These are phyloP conservation scores for Trichomonas tenax DNA, from an alignment of 208 protist genomes.

Conservation along the genomic window DNA sequence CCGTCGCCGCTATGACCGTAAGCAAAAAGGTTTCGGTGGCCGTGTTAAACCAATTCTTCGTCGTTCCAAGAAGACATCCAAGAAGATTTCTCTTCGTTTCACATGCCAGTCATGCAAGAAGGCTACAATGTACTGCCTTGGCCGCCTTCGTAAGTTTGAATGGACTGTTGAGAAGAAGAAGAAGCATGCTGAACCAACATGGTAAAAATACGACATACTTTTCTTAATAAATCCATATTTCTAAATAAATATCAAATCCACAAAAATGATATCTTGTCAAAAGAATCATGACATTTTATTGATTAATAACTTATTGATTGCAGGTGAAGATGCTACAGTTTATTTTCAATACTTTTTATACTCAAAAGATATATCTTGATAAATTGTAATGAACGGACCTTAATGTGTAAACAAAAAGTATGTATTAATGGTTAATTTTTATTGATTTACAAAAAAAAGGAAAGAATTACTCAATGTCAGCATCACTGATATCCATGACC, in stretches of 20 bases:
- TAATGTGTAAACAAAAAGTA: no score
- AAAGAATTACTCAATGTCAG: neutral
- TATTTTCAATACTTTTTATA: no score
- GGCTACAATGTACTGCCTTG: slow-evolving; percentile 9
- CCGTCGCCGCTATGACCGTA: neutral
- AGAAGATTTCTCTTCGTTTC: slow-evolving; percentile 13
- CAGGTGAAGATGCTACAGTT: no score
- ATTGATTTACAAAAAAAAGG: neutral
- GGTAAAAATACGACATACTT: neutral
- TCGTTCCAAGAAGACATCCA: slow-evolving; percentile 16
- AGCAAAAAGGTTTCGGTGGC: neutral
- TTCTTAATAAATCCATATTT: no score
- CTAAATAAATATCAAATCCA: no score
- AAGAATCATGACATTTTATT: no score
- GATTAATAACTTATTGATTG: no score
- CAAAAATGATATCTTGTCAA: no score
- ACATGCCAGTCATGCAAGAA: slow-evolving; percentile 8
- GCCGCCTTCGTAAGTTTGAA: neutral
- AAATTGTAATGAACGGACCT: no score
- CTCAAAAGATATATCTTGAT: no score
- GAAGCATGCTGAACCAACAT: slow-evolving; percentile 12
- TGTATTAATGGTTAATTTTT: no score
- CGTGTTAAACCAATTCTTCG: neutral
- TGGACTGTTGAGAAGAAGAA: neutral
- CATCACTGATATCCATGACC: neutral